Conservation (phyloP, 305 asterid species). For the Fraxinus dipetala region DNA sequence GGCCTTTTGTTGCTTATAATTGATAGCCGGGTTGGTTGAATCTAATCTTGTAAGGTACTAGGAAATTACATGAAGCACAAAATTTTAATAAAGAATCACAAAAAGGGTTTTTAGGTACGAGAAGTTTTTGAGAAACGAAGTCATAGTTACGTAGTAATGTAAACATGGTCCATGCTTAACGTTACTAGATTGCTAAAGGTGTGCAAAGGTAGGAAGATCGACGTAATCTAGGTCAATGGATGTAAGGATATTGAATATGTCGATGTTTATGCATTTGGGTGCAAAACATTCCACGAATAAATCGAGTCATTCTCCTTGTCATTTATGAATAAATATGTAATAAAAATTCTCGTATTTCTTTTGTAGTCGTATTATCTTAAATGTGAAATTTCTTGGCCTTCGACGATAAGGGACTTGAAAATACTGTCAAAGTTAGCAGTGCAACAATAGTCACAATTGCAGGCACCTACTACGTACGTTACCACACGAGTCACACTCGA, state of each 20-base stretch:
- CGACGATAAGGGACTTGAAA: background rate
- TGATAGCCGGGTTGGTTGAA: conserved; percentile 32
- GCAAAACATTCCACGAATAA: background rate
- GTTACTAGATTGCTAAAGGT: background rate
- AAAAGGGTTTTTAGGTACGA: background rate
- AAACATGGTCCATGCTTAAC: background rate
- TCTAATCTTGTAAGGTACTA: background rate
- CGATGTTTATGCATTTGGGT: background rate
- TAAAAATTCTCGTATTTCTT: background rate
- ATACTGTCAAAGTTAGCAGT: background rate
- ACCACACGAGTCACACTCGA: background rate
- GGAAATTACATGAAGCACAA: background rate
- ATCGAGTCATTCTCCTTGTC: background rate
- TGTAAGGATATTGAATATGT: background rate
- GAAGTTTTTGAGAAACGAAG: background rate
- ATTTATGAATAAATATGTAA: background rate
- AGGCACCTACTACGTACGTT: background rate
- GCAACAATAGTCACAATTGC: background rate
- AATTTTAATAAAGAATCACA: background rate
- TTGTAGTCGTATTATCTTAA: background rate
- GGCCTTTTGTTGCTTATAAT: conserved; percentile 42
- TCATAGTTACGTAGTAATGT: background rate
- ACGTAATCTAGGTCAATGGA: background rate
- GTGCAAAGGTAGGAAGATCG: background rate
- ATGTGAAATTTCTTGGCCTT: background rate